phyloP scores from a whole-genome alignment of 2,329 filamentous ascomycete genomes.

The Neofusicoccum ribis region DNA sequence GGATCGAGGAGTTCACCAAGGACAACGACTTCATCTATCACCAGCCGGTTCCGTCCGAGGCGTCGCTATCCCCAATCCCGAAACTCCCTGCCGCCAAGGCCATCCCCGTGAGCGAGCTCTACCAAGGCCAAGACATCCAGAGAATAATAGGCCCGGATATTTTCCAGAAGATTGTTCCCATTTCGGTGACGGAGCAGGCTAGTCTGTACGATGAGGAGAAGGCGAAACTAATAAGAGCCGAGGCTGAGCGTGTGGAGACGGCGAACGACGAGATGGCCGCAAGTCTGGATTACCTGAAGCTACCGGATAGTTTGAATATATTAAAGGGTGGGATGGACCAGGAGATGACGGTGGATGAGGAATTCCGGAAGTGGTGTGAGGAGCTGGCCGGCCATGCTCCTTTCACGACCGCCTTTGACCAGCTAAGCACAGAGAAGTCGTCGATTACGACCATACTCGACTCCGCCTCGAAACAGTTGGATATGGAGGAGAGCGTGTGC shows the following conservation, averaged over 20 bases:
- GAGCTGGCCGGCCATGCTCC: slow-evolving; percentile 85
- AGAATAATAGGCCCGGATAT: slow-evolving; percentile 95
- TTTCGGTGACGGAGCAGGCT: slow-evolving; percentile 93
- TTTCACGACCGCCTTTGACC: slow-evolving; percentile 76
- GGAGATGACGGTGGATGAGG: slow-evolving; percentile 82
- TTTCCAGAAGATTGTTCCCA: slow-evolving; percentile 93
- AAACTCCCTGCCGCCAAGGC: slow-evolving; percentile 95
- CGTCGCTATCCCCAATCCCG: slow-evolving; percentile 75
- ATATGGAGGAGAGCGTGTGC: slow-evolving; percentile 96
- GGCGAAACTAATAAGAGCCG: slow-evolving; percentile 88
- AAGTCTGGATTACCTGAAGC: slow-evolving; percentile 86
- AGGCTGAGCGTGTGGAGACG: slow-evolving; percentile 88
- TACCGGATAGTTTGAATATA: slow-evolving; percentile 86
- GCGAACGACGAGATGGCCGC: slow-evolving; percentile 96
- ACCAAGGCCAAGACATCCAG: slow-evolving; percentile 95
- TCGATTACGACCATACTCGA: slow-evolving; percentile 73
- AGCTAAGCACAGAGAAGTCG: slow-evolving; percentile 74
- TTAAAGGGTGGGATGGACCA: slow-evolving; percentile 92
- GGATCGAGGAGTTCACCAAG: slow-evolving; percentile 72
- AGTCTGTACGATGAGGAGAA: slow-evolving; percentile 99
- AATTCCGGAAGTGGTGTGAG: slow-evolving; percentile 91
- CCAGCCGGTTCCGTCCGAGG: slow-evolving; percentile 83
- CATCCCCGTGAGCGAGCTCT: slow-evolving; percentile 93
- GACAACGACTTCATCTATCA: slow-evolving; percentile 99
- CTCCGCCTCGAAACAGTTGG: slow-evolving; percentile 79